Evolutionary conservation across 1,284 basidiomycete species (phyloP), one percentile per base, ranked within the genome.

Genomic region (Austropuccinia psidii): DNA sequence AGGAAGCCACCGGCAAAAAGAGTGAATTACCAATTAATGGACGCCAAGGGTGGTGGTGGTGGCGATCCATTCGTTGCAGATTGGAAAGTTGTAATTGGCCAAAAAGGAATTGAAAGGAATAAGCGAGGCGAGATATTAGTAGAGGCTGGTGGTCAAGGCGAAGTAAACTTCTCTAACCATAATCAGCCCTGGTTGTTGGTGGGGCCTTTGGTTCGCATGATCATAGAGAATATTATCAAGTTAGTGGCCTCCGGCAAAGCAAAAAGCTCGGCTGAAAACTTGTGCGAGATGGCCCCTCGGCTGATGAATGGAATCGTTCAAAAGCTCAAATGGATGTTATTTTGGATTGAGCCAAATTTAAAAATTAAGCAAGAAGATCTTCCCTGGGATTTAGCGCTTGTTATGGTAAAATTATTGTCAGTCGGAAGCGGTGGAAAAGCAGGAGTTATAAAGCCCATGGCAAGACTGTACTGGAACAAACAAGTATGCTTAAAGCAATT

Each of bases 1-100:
- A 82, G 87, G 66, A 91, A 88, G 72, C 93, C 93, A 6, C 88
- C 89, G 9, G 91, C 90, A 0, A 96, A 95, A 81, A 84, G 90
- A 64, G 83, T 86, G 1, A 90, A 89, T 77, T 93, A 85, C 77
- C 83, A 82, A 17, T 87, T 86, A 75, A 77, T 92, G 49, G 45
- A 60, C 47, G 33, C 33, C n/a, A 66, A 24, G 33, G 64, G 64
- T 33, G 54, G 41, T 33, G 87, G 86, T 2, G 87, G 85, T 1
- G 80, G 83, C 58, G 87, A 75, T 55, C 29, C 54, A 21, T 70
- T 54, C 31, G 29, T 68, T 15, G 27, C 58, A 41, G 58, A 62
- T 33, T 74, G 75, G 76, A 45, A 60, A 35, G 66, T 69, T 43
- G 66, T 58, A 24, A 45, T 55, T 49, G 57, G 55, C 39, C 58